phyloP scores from a whole-genome alignment of 2,329 filamentous ascomycete species.

The Hypoxylon sp. region DNA sequence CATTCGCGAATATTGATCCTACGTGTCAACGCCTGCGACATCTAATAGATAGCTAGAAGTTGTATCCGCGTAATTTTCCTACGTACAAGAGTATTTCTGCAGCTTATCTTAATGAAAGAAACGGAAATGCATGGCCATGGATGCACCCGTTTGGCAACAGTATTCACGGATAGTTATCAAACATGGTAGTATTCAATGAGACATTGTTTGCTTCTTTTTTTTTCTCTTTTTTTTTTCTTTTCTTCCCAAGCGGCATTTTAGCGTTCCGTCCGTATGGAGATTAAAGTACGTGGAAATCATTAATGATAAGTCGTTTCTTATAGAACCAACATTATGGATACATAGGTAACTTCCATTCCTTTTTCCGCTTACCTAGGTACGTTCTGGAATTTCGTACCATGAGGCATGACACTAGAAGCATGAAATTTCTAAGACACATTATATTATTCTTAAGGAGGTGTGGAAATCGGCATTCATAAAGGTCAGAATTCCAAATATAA shows the following conservation, averaged over 20 bases:
- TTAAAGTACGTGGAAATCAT: conserved; percentile 24
- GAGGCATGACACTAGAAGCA: conserved; percentile 2
- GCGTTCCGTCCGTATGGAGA: conserved; percentile 19
- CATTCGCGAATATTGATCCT: conserved; percentile 3
- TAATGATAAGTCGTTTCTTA: conserved; percentile 22
- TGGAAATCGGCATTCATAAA: background rate
- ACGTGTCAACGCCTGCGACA: background rate
- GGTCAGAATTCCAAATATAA: conserved; percentile 21
- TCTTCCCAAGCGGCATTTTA: conserved; percentile 1
- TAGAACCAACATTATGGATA: background rate
- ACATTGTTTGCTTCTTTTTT: conserved; percentile 25
- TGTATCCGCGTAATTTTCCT: conserved; percentile 5
- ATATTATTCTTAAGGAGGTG: background rate
- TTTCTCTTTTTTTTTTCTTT: conserved; percentile 25
- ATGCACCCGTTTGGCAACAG: conserved; percentile 7
- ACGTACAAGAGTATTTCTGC: background rate
- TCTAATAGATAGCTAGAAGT: conserved; percentile 4
- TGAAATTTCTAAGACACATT: background rate
- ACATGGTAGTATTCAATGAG: conserved; percentile 27
- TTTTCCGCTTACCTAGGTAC: background rate
- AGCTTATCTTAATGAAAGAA: conserved; percentile 14
- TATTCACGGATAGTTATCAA: conserved; percentile 17
- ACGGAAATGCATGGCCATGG: conserved; percentile 15
- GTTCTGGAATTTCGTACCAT: conserved; percentile 1
- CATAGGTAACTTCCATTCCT: background rate